phyloP scores from a whole-genome alignment of 805 yeast species.

The Candida bentonensis region DNA sequence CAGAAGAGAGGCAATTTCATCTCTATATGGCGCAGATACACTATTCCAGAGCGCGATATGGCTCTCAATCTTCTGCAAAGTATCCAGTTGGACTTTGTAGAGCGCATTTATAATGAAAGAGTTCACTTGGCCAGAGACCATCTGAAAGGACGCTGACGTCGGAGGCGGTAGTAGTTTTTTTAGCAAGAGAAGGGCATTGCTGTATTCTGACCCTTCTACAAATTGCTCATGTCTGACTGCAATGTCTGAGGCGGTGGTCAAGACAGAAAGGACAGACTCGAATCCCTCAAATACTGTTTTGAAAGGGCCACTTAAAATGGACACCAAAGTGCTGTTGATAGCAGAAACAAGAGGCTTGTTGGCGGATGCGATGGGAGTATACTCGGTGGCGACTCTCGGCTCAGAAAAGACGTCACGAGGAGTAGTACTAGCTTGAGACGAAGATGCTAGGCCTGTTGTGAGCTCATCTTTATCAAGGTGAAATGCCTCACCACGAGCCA shows the following conservation, averaged over 20 bases:
- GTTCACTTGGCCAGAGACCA: not conserved
- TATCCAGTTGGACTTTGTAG: not conserved
- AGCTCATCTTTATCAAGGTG: conserved; percentile 7
- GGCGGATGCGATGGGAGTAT: not conserved
- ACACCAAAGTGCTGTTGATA: not conserved
- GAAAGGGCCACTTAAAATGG: not conserved
- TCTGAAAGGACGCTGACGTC: not conserved
- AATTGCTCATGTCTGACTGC: not conserved
- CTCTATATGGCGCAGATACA: not conserved
- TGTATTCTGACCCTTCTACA: not conserved
- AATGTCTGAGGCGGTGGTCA: not conserved
- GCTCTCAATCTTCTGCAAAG: not conserved
- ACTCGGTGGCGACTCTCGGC: not conserved
- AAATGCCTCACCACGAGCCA: conserved; percentile 7
- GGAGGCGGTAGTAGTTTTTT: not conserved
- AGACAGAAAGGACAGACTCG: not conserved
- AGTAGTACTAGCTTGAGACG: not conserved
- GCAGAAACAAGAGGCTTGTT: not conserved
- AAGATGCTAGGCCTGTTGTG: not conserved
- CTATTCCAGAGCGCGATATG: not conserved
- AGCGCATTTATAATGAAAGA: not conserved
- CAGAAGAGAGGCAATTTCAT: not conserved
- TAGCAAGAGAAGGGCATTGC: not conserved
- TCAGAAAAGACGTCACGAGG: not conserved
- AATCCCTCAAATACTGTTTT: not conserved